Evolutionary conservation across 306 rosid species (phyloP).

Genomic region (Dalbergia cultrata): DNA sequence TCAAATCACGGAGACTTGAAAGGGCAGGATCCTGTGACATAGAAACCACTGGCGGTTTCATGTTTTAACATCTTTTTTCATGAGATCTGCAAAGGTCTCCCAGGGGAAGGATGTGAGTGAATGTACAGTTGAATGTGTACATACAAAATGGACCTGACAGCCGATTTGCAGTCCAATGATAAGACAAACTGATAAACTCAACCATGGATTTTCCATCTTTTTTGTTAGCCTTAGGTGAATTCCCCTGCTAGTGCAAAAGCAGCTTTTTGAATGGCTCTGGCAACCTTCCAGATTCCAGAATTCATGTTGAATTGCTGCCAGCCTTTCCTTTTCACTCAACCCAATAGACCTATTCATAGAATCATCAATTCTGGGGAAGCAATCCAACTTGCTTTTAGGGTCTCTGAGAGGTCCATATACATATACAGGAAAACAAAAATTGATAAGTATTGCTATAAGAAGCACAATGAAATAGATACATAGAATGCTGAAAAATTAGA

Average conservation of each 20-base stretch:
- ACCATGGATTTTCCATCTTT: neutral
- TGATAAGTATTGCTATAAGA: neutral
- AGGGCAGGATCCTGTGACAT: too few species aligned
- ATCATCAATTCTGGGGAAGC: constrained; percentile 71
- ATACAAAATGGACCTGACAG: neutral
- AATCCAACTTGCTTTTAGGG: constrained; percentile 54
- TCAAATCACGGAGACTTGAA: too few species aligned
- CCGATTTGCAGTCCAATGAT: neutral
- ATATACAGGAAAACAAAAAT: constrained; percentile 36
- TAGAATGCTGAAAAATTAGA: too few species aligned
- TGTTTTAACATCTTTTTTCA: too few species aligned
- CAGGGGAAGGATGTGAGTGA: neutral
- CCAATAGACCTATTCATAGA: constrained; percentile 48
- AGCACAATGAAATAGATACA: neutral
- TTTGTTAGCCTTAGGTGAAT: constrained; percentile 46
- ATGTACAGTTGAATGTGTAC: neutral
- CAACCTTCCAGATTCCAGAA: constrained; percentile 60
- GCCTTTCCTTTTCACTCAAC: constrained; percentile 41
- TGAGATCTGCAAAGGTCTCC: too few species aligned
- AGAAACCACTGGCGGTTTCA: too few species aligned
- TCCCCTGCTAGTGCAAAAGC: constrained; percentile 53
- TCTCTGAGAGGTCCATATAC: constrained; percentile 64
- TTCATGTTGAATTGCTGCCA: constrained; percentile 59
- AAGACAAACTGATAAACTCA: neutral
- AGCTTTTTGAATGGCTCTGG: constrained; percentile 69